Conservation (phyloP, 1,284 basidiomycete genomes). For the Ceratobasidium sp. region DNA sequence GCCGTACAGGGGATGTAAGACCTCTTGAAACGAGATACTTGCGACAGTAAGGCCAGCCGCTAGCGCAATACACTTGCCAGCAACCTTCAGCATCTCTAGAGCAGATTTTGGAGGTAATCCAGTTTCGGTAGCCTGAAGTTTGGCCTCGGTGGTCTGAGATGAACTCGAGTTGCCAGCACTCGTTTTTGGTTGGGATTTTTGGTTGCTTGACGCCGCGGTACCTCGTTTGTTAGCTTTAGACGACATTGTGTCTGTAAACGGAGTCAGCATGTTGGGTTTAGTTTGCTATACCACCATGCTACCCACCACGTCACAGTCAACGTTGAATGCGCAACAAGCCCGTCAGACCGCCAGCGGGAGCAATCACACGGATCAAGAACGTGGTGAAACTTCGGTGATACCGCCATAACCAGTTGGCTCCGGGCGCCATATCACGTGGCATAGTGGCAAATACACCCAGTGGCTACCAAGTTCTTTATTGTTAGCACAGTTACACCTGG, state of each 20-base stretch:
- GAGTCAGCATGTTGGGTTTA: not conserved
- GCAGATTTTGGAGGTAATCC: not conserved
- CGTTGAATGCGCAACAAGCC: not conserved
- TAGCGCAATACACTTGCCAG: constrained; percentile 17
- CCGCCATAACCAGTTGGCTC: not conserved
- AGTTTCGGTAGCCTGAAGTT: not conserved
- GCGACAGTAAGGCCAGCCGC: constrained; percentile 59
- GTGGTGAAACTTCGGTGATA: not conserved
- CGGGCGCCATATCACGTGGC: constrained; percentile 8
- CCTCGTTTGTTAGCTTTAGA: constrained; percentile 8
- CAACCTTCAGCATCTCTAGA: constrained; percentile 1
- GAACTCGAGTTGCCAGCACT: constrained; percentile 14
- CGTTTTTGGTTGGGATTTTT: constrained; percentile 14
- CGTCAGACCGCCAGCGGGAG: not conserved
- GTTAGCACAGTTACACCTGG: not conserved
- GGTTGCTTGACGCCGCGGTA: not conserved
- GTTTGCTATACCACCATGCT: not conserved
- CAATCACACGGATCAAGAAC: constrained; percentile 12
- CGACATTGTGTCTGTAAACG: constrained; percentile 17
- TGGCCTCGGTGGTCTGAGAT: not conserved
- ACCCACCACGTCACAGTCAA: constrained; percentile 10
- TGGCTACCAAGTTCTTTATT: not conserved
- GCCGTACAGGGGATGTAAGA: constrained; percentile 68
- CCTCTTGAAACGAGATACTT: constrained; percentile 64
- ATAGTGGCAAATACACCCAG: not conserved